A percentile compares a stretch with the other conserved stretches of the same genome.
phyloP scores from a whole-genome alignment of 148 eudicot genomes.

The Vaccinium corymbosum region DNA sequence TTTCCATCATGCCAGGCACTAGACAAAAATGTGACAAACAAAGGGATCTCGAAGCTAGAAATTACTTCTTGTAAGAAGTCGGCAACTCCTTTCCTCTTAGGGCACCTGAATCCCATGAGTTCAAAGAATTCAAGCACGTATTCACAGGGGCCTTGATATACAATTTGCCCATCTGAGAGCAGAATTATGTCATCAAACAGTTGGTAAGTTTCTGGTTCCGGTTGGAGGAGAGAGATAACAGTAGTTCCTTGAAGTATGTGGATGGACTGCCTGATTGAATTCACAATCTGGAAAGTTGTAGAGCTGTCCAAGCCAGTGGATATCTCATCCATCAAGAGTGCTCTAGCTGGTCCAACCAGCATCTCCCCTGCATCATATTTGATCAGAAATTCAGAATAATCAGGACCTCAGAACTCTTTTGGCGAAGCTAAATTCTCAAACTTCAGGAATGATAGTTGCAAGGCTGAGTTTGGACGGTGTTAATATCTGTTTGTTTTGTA shows the following conservation, averaged over 20 bases:
- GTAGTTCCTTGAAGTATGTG: slow-evolving; percentile 80
- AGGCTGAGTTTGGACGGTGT: too few species aligned
- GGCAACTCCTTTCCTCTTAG: slow-evolving; percentile 85
- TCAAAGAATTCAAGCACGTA: slow-evolving; percentile 82
- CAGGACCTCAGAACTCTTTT: too few species aligned
- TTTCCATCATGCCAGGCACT: not conserved
- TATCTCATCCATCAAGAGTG: slow-evolving; percentile 90
- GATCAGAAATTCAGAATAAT: not conserved
- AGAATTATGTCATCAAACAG: slow-evolving; percentile 81
- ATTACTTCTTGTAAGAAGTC: slow-evolving; percentile 89
- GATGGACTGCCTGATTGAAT: slow-evolving; percentile 71
- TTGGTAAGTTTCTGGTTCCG: slow-evolving; percentile 78
- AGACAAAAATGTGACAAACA: not conserved
- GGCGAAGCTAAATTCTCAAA: too few species aligned
- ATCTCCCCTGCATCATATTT: slow-evolving; percentile 59
- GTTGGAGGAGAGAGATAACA: slow-evolving; percentile 77
- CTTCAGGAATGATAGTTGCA: too few species aligned
- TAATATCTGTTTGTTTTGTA: too few species aligned
- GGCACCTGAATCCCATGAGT: slow-evolving; percentile 80
- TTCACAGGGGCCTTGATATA: slow-evolving; percentile 84
- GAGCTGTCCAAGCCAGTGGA: slow-evolving; percentile 92
- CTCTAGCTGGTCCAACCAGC: slow-evolving; percentile 89
- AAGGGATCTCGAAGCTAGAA: not conserved
- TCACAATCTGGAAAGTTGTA: slow-evolving; percentile 83
- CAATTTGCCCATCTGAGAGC: slow-evolving; percentile 74